Evolutionary conservation across 2,329 filamentous ascomycete species (phyloP), one percentile per base, ranked within the genome.

Genomic region (Rugonectria rugulosa): DNA sequence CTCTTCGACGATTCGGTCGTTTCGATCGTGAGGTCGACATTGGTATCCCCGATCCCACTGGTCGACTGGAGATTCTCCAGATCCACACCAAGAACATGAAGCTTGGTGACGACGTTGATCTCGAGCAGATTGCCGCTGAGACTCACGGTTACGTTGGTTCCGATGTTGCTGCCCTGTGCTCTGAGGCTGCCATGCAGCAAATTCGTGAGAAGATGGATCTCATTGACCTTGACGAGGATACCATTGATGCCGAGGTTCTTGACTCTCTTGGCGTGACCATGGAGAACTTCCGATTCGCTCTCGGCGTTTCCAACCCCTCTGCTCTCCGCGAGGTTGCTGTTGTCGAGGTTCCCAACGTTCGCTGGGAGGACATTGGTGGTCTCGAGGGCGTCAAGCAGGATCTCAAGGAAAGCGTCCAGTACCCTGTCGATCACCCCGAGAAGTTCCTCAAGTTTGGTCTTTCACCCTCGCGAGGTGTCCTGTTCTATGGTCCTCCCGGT

Each of bases 11-110:
- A 77, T 98, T 97, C 79, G 95, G 95, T 62, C 95, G 95, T 78
- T 98, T 99, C 81, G 95, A 99, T 75, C 95, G 95, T 75, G 95
- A 98, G 78, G 94, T 99, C 63, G 95, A 99, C 73, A 97, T 99
- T 72, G 93, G 94, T 71, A 96, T 98, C 66, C 95, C 95, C 49
- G 95, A 98, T 80, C 95, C 95, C 46, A 98, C 94, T 69, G 95
- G 95, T 62, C 95, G 95, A 85, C 90, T 99, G 31, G 95, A 99
- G 84, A 98, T 99, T 72, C 88, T 99, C 59, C 92, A 96, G 78
- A 99, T 99, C 67, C 95, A 99, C 85, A 99, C 95, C 77, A 99
- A 99, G 89, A 99, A 99, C 86, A 99, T 99, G 95, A 99, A 99
- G 84, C 87, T 99, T 59, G 92, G 79, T 57, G 95, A 98, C 55